These are phyloP conservation scores for Metschnikowia shivogae DNA, from an alignment of 805 yeast species.

Conservation along the genomic window DNA sequence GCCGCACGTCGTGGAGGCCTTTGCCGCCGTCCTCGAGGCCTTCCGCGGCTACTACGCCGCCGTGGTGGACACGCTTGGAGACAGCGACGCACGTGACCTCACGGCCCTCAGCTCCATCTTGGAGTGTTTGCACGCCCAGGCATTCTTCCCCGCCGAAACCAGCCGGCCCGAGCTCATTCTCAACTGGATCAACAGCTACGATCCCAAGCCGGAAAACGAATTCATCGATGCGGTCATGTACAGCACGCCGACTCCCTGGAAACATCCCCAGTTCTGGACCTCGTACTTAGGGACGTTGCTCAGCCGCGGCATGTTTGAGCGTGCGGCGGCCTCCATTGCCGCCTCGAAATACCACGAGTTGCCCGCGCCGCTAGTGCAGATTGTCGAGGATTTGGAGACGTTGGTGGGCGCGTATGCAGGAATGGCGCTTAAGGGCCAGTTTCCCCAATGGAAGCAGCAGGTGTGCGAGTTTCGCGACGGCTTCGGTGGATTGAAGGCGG, in stretches of 20 bases:
- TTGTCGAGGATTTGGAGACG: conserved; percentile 39
- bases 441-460: conserved; percentile 47
- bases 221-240: conserved; percentile 46
- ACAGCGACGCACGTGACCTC: conserved; percentile 23
- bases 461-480: conserved; percentile 49
- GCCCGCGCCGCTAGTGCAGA: conserved; percentile 12
- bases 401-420: conserved; percentile 39
- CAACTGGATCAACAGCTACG: conserved; percentile 67
- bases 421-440: conserved; percentile 38
- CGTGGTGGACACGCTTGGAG: conserved; percentile 16
- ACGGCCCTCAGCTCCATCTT: conserved; percentile 47
- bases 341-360: conserved; percentile 42
- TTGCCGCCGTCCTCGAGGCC: conserved; percentile 19
- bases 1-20: conserved; percentile 20
- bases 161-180: conserved; percentile 42
- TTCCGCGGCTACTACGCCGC: conserved; percentile 16
- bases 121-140: conserved; percentile 54
- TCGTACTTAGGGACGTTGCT: conserved; percentile 51
- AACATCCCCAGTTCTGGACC: conserved; percentile 60
- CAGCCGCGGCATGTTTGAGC: conserved; percentile 56
- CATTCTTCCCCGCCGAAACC: conserved; percentile 37
- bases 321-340: conserved; percentile 48
- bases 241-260: conserved; percentile 41
- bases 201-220: conserved; percentile 58
- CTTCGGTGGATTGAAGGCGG: conserved; percentile 22